Evolutionary conservation across 169 alveolate species (phyloP).

Genomic region (Plasmodium berghei): DNA sequence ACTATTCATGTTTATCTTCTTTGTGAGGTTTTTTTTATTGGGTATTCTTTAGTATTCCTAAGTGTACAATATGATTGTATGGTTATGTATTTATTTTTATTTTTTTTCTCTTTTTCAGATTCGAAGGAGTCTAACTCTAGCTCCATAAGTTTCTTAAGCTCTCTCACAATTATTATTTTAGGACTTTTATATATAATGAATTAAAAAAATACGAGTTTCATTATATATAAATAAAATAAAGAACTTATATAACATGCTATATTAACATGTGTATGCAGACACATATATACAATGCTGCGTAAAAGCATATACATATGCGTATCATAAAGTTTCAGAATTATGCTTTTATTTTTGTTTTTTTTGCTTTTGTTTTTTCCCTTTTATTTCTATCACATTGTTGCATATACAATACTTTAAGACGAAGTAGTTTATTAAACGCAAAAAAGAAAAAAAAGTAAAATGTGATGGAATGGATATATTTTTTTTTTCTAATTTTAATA

Average conservation of each 20-base stretch:
- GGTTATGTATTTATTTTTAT: background rate
- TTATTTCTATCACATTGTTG: background rate
- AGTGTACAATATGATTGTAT: no score
- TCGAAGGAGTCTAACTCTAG: slow-evolving; percentile 32
- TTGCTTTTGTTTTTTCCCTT: background rate
- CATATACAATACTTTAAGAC: slow-evolving; percentile 4
- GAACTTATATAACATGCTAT: background rate
- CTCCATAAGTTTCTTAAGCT: slow-evolving; percentile 26
- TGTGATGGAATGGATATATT: slow-evolving; percentile 4
- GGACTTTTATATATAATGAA: slow-evolving; percentile 11
- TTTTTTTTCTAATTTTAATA: slow-evolving; percentile 5
- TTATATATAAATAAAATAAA: background rate
- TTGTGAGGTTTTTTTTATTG: no score
- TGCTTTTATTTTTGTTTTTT: background rate
- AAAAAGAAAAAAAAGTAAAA: slow-evolving; percentile 74
- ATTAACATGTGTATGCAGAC: background rate
- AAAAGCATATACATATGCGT: slow-evolving; percentile 3
- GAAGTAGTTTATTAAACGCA: slow-evolving; percentile 10
- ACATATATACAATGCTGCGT: slow-evolving; percentile 7
- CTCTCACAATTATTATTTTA: slow-evolving; percentile 12
- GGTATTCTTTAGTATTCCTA: no score
- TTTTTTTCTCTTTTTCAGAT: slow-evolving; percentile 32
- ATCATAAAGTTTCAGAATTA: slow-evolving; percentile 4
- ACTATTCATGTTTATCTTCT: background rate
- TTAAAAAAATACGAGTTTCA: slow-evolving; percentile 9